These are phyloP conservation scores for Copromyces sp. DNA, from an alignment of 495 filamentous ascomycete genomes.

Conservation along the genomic window DNA sequence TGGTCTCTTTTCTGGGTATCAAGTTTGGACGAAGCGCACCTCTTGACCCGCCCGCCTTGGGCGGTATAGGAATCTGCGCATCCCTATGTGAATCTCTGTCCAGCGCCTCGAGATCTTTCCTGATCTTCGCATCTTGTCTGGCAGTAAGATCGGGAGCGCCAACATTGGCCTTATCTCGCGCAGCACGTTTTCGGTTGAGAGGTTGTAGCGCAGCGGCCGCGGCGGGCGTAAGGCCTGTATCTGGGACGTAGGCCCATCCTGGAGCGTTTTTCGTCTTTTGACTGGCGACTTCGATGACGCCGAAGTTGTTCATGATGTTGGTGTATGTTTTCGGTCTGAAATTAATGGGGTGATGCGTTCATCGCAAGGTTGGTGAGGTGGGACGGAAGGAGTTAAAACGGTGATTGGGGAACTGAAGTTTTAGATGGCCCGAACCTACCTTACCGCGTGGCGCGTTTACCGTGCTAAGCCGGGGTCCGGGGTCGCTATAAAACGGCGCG, in stretches of 20 bases:
- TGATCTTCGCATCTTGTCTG: slow-evolving; percentile 64
- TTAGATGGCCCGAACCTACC: background rate
- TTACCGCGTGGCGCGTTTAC: background rate
- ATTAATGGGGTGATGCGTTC: background rate
- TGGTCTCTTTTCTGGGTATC: background rate
- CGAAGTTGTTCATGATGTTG: slow-evolving; percentile 41
- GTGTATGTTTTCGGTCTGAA: background rate
- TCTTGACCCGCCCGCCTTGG: slow-evolving; percentile 16
- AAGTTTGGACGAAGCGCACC: slow-evolving; percentile 4
- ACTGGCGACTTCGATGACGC: slow-evolving; percentile 66
- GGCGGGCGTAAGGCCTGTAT: slow-evolving; percentile 52
- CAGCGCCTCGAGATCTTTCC: slow-evolving; percentile 68
- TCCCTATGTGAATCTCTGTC: slow-evolving; percentile 70
- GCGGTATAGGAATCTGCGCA: slow-evolving; percentile 55
- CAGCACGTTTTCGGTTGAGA: slow-evolving; percentile 51
- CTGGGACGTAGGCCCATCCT: slow-evolving; percentile 82
- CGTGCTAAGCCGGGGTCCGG: background rate
- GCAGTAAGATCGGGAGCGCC: slow-evolving; percentile 53
- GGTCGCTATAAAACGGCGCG: background rate
- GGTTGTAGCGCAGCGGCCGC: slow-evolving; percentile 36
- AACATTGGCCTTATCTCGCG: slow-evolving; percentile 41
- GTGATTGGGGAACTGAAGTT: background rate
- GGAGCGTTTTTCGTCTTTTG: slow-evolving; percentile 57
- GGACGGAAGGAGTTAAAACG: background rate
- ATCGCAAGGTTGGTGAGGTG: background rate